Conservation (phyloP, 805 yeast genomes). For the Candida orba region DNA sequence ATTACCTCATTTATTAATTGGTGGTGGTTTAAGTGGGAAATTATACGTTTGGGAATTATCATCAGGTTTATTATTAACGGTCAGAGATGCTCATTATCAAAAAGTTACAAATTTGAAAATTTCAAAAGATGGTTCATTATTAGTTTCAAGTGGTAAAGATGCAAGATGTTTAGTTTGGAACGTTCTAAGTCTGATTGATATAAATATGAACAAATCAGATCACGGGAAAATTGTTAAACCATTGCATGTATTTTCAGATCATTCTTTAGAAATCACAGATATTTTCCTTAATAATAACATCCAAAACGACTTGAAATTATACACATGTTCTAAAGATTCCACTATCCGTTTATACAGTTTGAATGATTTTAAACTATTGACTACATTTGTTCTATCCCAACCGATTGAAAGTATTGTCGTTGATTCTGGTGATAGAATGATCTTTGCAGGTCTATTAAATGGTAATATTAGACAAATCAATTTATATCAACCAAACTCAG, state of each 20-base stretch:
- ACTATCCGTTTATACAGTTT: conserved; percentile 70
- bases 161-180: conserved; percentile 75
- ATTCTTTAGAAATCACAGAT: conserved; percentile 42
- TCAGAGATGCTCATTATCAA: conserved; percentile 82
- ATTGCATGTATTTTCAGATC: conserved; percentile 48
- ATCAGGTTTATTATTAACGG: conserved; percentile 68
- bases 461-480: conserved; percentile 57
- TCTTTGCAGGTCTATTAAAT: conserved; percentile 61
- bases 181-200: conserved; percentile 47
- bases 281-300: conserved; percentile 42
- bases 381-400: conserved; percentile 64
- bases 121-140: conserved; percentile 52
- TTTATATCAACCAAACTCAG: conserved; percentile 32
- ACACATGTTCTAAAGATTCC: conserved; percentile 64
- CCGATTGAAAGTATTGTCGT: conserved; percentile 51
- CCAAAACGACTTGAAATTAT: conserved; percentile 53
- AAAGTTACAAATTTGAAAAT: conserved; percentile 52
- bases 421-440: conserved; percentile 74
- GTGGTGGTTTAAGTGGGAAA: conserved; percentile 70
- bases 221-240: conserved; percentile 42
- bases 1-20: conserved; percentile 61
- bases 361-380: conserved; percentile 33
- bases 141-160: conserved; percentile 77
- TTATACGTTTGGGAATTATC: conserved; percentile 79
- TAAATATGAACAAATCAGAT: conserved; percentile 19